Evolutionary conservation across 768 basidiomycete genomes (phyloP).

Genomic region (Pilatotrama ljubarskyi): DNA sequence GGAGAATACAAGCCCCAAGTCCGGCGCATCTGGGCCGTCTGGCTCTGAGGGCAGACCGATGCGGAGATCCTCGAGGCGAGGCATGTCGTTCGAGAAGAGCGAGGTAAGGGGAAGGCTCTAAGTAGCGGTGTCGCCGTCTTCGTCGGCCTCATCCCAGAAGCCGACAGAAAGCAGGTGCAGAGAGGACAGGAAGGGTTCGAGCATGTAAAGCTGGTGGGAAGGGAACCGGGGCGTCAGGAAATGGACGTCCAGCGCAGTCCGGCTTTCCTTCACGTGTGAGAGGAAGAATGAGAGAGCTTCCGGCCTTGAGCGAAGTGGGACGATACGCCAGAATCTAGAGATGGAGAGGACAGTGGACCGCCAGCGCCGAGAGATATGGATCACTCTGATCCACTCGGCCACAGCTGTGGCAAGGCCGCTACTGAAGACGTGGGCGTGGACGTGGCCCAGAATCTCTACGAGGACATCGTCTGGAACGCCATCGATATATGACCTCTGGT

Average conservation of each 20-base stretch:
- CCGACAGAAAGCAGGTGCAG: too few species aligned
- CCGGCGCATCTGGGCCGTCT: too few species aligned
- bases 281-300: neutral
- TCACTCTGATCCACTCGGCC: neutral
- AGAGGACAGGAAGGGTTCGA: too few species aligned
- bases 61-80: neutral
- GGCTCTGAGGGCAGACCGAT: too few species aligned
- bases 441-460: neutral
- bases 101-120: too few species aligned
- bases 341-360: neutral
- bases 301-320: neutral
- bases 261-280: neutral
- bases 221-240: neutral
- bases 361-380: neutral
- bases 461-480: neutral
- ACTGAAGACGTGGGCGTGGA: neutral
- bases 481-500: neutral
- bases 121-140: too few species aligned
- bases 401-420: neutral
- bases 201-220: too few species aligned
- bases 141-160: too few species aligned
- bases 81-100: too few species aligned
- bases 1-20: too few species aligned
- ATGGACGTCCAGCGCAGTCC: neutral
- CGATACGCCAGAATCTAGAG: neutral